Evolutionary conservation across 345 rosid species (phyloP), one percentile per base, ranked within the genome.

Genomic region (Clarkia xantiana): DNA sequence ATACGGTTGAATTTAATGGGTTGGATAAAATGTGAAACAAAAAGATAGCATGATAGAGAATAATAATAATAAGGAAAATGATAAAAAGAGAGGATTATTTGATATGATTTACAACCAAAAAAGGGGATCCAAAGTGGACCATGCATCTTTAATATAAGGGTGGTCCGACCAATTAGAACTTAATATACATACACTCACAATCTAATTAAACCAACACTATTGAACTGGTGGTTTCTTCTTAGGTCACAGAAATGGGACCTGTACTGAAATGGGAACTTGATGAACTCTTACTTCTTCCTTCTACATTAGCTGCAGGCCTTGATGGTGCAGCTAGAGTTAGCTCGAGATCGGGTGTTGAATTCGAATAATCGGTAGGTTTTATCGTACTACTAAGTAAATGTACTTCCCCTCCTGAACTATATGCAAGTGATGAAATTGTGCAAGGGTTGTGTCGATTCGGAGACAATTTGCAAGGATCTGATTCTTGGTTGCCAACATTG

Each of bases 271-370:
- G 68, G 15, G 68, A 48, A 39, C 78, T 63, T 19, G 64, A 38
- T 14, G 71, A 47, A 1, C 39, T 29, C 4, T 60, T 61, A 22
- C 25, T 22, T 44, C 44, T 52, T 23, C 23, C 48, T 41, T 70
- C 74, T 49, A 63, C 0, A 19, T 22, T 22, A 22, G 25, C 25
- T 2, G 65, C 25, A 22, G 65, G 50, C 50, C 44, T 60, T 44
- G 18, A 14, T 1, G 87, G 67, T 44, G 62, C 72, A 7, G 75
- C 72, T 14, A 77, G 83, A 9, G 43, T 77, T 51, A 80, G 88
- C 58, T 75, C 79, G 23, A 80, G 58, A 62, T 72, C 69, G 47
- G 67, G 67, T 6, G 22, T 49, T 10, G 10, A 22, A 40, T 40
- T 47, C 10, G 71, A 47, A 3, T 19, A 45, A 18, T 60, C 20